Base-by-base conservation (phyloP, 805 yeast species). In the Candida sonorensis region DNA sequence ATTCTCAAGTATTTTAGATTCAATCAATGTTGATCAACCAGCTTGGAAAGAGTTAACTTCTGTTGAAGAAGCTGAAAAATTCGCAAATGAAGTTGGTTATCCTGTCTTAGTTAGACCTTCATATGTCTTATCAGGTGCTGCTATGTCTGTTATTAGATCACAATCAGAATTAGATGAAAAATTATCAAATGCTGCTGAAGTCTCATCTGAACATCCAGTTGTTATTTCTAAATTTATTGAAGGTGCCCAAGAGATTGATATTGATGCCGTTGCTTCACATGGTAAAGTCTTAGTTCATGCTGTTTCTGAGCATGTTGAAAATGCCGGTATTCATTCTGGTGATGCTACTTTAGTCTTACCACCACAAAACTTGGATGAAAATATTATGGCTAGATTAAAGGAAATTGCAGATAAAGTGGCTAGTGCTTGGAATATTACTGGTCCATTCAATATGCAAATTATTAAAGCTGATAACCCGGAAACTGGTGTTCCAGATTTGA, bases 311-410 rank as follows among this genome's bases (percentile, higher is more conserved):
- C 98, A 90, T 59, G 96, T 92, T 45, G 98, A 90, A 67, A 90
- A 90, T 56, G 98, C 98, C 17, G 98, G 98, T 75, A 96, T 90
- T 27, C 98, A 90, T 64, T 90, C 97, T 32, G 98, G 98, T 71
- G 98, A 90, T 63, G 98, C 98, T 40, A 92, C 97, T 29, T 67
- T 90, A 53, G 83, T 90, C 59, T 94, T 90, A 37, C 98, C 98
- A 34, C 96, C 97, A 31, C 97, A 90, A 66, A 94, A 85, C 55
- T 72, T 92, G 50, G 90, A 81, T 45, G 84, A 86, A 38, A 95
- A 85, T 64, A 86, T 95, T 28, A 95, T 90, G 33, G 66, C 72
- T 42, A 75, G 97, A 62, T 86, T 92, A 53, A 96, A 85, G 31
- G 92, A 75, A 45, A 96, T 96, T 27, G 87, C 98, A 31, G 95